Conservation (phyloP, 805 yeast genomes). For the Clavispora fructus region DNA sequence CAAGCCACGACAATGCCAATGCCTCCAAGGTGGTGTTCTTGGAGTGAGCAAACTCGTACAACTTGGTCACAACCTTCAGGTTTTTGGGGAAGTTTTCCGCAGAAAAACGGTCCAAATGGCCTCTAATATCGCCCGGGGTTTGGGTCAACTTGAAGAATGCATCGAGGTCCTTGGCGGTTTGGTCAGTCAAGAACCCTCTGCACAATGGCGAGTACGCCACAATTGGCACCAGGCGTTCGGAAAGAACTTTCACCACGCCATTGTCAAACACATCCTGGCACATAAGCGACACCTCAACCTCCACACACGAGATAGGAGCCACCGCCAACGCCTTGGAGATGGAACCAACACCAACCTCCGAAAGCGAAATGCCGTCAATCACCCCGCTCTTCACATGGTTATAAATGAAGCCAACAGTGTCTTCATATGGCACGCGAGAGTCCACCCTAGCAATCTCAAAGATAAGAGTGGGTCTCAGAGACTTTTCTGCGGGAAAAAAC, state of each 20-base stretch:
- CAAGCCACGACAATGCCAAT: slow-evolving; percentile 35
- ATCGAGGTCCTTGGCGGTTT: slow-evolving; percentile 33
- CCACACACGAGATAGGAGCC: slow-evolving; percentile 62
- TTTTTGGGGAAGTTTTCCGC: slow-evolving; percentile 56
- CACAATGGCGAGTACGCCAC: slow-evolving; percentile 83
- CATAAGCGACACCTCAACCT: slow-evolving; percentile 73
- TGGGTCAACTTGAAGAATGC: slow-evolving; percentile 27
- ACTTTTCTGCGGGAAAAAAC: slow-evolving; percentile 23
- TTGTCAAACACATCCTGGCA: slow-evolving; percentile 54
- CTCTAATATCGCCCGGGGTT: slow-evolving; percentile 55
- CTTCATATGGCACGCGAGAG: slow-evolving; percentile 49
- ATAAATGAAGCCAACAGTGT: slow-evolving; percentile 50
- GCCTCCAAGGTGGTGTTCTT: slow-evolving; percentile 55
- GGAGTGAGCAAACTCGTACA: slow-evolving; percentile 47
- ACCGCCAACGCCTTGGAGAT: slow-evolving; percentile 53
- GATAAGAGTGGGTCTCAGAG: slow-evolving; percentile 30
- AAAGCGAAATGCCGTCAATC: slow-evolving; percentile 66
- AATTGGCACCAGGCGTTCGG: slow-evolving; percentile 56
- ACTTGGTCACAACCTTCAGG: slow-evolving; percentile 39
- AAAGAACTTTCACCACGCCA: slow-evolving; percentile 59
- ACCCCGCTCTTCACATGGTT: slow-evolving; percentile 58
- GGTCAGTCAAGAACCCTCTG: slow-evolving; percentile 72
- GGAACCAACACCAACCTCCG: slow-evolving; percentile 64
- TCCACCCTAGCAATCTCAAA: slow-evolving; percentile 76
- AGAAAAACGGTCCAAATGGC: slow-evolving; percentile 49